These are phyloP conservation scores for Wallacemonas collosoma DNA, from an alignment of 208 protist species.

Conservation along the genomic window DNA sequence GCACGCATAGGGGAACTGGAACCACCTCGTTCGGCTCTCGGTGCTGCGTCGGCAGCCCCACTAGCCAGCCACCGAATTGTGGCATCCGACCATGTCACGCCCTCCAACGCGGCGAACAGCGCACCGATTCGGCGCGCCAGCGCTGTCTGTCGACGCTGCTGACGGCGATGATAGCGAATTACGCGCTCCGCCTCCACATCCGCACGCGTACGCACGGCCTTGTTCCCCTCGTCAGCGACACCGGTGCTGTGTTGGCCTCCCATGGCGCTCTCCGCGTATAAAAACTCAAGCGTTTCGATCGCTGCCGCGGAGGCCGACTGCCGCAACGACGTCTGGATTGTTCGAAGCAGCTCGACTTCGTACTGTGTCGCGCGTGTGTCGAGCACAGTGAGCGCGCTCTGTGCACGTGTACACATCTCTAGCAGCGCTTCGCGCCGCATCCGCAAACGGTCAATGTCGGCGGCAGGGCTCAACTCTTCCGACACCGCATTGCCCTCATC, in stretches of 20 bases:
- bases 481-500: too few relatives aligned
- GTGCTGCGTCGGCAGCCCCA: background rate
- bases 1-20: too few relatives aligned
- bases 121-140: background rate
- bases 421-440: background rate
- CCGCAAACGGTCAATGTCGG: too few relatives aligned
- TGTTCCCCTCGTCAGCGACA: too few relatives aligned
- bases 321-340: background rate
- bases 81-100: background rate
- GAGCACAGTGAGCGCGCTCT: background rate
- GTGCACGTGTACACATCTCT: background rate
- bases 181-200: too few relatives aligned
- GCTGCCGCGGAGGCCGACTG: background rate
- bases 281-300: background rate
- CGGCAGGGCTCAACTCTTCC: too few relatives aligned
- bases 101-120: constrained; percentile 2
- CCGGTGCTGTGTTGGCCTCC: too few relatives aligned
- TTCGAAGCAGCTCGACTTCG: background rate
- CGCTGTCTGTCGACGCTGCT: background rate
- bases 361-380: background rate
- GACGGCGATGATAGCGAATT: background rate
- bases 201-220: too few relatives aligned
- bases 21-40: too few relatives aligned
- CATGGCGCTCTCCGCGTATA: background rate
- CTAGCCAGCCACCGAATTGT: background rate